These are phyloP conservation scores for Penicillium sp. DNA, from an alignment of 2,329 filamentous ascomycete species.

Conservation along the genomic window DNA sequence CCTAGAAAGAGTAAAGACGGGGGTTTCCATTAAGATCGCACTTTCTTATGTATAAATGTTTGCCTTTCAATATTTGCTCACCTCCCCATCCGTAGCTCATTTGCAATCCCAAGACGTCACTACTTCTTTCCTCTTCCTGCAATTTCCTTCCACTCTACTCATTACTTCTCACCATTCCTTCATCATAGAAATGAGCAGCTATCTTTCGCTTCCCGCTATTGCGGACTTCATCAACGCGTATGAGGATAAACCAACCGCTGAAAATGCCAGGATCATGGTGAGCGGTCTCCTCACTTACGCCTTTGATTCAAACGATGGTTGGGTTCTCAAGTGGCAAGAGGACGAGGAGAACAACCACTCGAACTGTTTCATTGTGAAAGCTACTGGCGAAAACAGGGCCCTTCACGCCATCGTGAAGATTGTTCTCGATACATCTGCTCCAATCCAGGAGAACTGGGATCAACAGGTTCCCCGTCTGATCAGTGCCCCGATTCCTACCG, in stretches of 20 bases:
- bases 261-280: not conserved
- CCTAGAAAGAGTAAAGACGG: not conserved
- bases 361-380: not conserved
- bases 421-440: not conserved
- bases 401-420: conserved; percentile 3
- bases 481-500: not conserved
- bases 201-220: not conserved
- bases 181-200: not conserved
- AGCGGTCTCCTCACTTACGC: not conserved
- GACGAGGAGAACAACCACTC: not conserved
- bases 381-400: not conserved
- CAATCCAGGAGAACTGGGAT: not conserved
- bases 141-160: no score
- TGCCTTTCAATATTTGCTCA: not conserved
- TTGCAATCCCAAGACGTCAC: no score
- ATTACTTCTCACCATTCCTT: not conserved
- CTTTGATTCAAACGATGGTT: not conserved
- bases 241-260: not conserved
- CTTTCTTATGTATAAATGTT: not conserved
- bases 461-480: not conserved
- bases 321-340: not conserved
- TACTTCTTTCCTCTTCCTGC: no score
- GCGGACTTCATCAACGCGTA: not conserved
- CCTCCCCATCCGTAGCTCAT: no score
- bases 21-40: no score